Evolutionary conservation across 2,329 filamentous ascomycete species (phyloP), one percentile per base, ranked within the genome.

Genomic region (Pestalotiopsis sp.): DNA sequence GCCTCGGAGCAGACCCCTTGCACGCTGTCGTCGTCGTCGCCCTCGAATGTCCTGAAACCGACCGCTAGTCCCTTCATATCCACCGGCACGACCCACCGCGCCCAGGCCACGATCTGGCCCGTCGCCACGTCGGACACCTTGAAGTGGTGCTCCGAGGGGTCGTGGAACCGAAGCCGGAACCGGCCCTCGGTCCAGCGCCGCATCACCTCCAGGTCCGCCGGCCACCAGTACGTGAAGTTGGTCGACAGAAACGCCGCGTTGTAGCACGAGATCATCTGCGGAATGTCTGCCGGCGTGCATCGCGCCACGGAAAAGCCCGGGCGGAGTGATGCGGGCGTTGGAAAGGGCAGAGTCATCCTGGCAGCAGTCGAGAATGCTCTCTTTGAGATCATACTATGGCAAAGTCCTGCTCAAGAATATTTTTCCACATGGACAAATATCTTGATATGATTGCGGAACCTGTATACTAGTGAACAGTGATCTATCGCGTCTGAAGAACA

Each of bases 221-320:
- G 69, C 76, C 76, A 77, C 75, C 75, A 78, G 71, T 75, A 77
- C 7, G 70, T 73, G 69, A 75, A 75, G 14, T 73, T 70, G 36
- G 74, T 69, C 60, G 65, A 61, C 12, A 60, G 60, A 73, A 77
- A 78, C 31, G 76, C 76, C 13, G 70, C 69, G 65, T 75, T 72
- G 68, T 75, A 72, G n/a, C 69, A 66, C 36, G 70, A 65, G 27
- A 70, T 66, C 62, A 69, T 61, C 58, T 66, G 65, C 20, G 69
- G 70, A 17, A 72, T 52, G 69, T 72, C 70, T 49, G 41, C 66
- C n/a, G 68, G 68, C 41, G 49, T 65, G 68, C 70, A 70, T 31
- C 59, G 70, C 2, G 64, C 39, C 2, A 71, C n/a, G 27, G 60
- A 31, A 64, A 68, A 68, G 13, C 64, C 61, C 2, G 63, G 66